Evolutionary conservation across 2,329 filamentous ascomycete species (phyloP).

Genomic region (Xylaria sp.): DNA sequence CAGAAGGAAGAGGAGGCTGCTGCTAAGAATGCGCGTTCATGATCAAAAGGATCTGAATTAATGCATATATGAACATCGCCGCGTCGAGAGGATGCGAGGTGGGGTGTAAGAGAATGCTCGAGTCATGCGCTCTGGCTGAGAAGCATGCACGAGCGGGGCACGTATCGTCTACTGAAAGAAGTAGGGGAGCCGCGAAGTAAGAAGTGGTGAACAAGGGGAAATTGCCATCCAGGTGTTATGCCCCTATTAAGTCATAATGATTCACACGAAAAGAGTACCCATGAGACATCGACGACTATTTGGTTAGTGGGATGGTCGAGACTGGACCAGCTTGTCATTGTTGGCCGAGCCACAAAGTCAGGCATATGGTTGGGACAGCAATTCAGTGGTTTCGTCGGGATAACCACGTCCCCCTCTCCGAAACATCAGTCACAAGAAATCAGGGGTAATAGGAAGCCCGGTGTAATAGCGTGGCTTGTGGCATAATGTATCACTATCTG

Average conservation of each 20-base stretch:
- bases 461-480: not conserved
- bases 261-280: not conserved
- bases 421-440: not conserved
- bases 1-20: conserved; percentile 31
- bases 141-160: not conserved
- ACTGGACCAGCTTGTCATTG: too few species aligned
- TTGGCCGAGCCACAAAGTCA: too few species aligned
- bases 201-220: not conserved
- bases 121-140: too few species aligned
- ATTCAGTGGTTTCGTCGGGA: not conserved
- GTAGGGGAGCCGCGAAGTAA: not conserved
- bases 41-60: not conserved
- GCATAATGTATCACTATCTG: conserved; percentile 6
- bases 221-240: not conserved
- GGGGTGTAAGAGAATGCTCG: too few species aligned
- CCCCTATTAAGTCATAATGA: not conserved
- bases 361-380: too few species aligned
- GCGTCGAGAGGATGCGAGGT: not conserved
- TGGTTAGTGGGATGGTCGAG: too few species aligned
- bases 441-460: not conserved
- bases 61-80: not conserved
- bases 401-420: not conserved
- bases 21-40: not conserved
- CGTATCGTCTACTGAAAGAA: not conserved
- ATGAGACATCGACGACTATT: too few species aligned